A percentile compares a stretch with the other conserved stretches of the same genome.
These are phyloP conservation scores for Carnegiea gigantea DNA, from an alignment of 179 eudicot genomes.

Conservation along the genomic window DNA sequence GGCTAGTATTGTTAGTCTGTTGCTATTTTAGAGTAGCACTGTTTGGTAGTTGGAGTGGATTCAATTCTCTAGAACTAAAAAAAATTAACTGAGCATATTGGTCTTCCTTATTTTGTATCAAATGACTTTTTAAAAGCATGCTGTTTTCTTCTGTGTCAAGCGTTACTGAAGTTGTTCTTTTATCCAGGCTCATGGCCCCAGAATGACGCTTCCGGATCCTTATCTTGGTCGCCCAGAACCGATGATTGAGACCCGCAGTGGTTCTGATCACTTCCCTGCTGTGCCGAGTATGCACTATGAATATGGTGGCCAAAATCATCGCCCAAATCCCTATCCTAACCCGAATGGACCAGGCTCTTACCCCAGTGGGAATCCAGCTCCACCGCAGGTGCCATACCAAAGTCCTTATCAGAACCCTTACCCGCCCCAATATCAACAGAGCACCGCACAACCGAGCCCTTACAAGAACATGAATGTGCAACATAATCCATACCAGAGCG, in stretches of 20 bases:
- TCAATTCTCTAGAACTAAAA: neutral
- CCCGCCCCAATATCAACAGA: conserved; percentile 29
- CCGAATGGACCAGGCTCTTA: conserved; percentile 24
- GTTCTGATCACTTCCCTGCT: conserved; percentile 26
- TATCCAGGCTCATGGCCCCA: conserved; percentile 29
- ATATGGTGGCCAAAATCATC: conserved; percentile 27
- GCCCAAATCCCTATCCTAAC: conserved; percentile 11
- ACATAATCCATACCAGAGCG: conserved; percentile 33
- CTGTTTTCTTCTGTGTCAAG: neutral
- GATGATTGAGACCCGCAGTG: conserved; percentile 19
- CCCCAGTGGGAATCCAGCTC: conserved; percentile 10
- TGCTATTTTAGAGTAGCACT: neutral
- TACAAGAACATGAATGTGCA: conserved; percentile 28
- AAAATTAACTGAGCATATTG: neutral
- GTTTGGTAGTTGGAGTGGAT: neutral
- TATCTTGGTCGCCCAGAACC: conserved; percentile 25
- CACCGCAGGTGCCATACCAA: conserved; percentile 27
- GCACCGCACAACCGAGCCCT: conserved; percentile 27
- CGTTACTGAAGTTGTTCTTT: neutral
- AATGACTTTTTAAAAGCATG: neutral
- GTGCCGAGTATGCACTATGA: conserved; percentile 15
- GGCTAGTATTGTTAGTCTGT: neutral
- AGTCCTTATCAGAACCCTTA: conserved; percentile 29
- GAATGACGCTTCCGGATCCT: conserved; percentile 31
- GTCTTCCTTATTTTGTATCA: neutral